These are phyloP conservation scores for Heliocybe sulcata DNA, from an alignment of 1,284 basidiomycete genomes.

Conservation along the genomic window DNA sequence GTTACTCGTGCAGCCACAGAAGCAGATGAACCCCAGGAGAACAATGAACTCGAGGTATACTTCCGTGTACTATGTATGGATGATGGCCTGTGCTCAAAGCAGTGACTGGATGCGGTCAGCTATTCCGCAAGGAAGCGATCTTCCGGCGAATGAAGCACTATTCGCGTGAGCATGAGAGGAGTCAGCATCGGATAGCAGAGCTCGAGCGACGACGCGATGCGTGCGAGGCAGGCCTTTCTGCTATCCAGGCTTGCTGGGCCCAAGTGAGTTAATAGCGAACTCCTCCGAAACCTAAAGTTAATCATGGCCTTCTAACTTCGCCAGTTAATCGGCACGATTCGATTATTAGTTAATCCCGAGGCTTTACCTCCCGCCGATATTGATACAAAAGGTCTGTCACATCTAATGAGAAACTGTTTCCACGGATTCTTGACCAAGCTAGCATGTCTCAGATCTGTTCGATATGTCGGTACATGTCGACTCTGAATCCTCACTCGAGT, in stretches of 20 bases:
- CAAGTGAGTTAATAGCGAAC: conserved; percentile 49
- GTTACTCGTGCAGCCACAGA: conserved; percentile 47
- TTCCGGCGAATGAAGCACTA: conserved; percentile 90
- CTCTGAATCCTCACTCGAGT: conserved; percentile 34
- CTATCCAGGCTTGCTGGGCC: conserved; percentile 85
- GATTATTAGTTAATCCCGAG: conserved; percentile 50
- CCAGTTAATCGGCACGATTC: conserved; percentile 68
- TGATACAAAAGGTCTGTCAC: conserved; percentile 34
- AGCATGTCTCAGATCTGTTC: conserved; percentile 27
- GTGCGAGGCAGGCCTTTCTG: conserved; percentile 74
- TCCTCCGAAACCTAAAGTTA: conserved; percentile 1
- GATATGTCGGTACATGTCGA: conserved; percentile 48
- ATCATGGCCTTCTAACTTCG: conserved; percentile 8
- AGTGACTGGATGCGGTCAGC: conserved; percentile 29
- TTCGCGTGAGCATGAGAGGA: conserved; percentile 73
- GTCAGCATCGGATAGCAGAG: conserved; percentile 59
- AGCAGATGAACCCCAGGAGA: conserved; percentile 48
- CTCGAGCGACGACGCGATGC: conserved; percentile 68
- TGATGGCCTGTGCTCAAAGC: background rate
- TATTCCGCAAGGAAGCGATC: conserved; percentile 87
- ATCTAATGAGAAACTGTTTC: background rate
- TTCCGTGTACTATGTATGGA: background rate
- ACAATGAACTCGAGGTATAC: conserved; percentile 64
- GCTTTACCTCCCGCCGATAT: conserved; percentile 37
- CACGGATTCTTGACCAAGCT: conserved; percentile 7